Base-by-base conservation (phyloP, 1,284 basidiomycete species). In the Malassezia caprae region DNA sequence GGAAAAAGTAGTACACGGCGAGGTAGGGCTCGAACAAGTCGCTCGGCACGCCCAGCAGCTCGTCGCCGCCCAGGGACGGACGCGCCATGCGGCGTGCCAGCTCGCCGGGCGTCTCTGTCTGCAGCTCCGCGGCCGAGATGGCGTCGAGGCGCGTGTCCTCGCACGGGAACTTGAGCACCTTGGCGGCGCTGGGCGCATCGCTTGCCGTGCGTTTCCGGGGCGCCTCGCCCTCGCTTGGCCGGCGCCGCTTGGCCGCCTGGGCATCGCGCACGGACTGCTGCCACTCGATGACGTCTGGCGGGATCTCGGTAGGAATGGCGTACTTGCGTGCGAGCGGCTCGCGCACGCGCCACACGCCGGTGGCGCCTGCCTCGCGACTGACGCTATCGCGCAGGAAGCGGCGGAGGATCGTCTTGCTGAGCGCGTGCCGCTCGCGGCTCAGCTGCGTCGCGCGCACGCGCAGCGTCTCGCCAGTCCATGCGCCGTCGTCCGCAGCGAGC, bases 311-410 rank as follows among this genome's bases (percentile, higher is more conserved):
- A 56, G 86, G 83, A 19, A 98, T 84, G 7, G 84, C 85, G 75
- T 89, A 94, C 50, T 84, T 82, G 59, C 81, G 78, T 0, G 90
- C 90, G 50, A 96, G 85, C 11, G 80, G 77, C 4, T 83, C 82
- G 73, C 96, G 94, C 32, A 96, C 90, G 1, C 84, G 84, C 93
- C 93, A 98, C 3, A 93, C 90, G 0, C 88, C 88, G 30, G 87
- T 90, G 34, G 93, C 85, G 17, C 88, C 86, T 12, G 90, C 81
- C 59, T 93, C 90, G 45, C 93, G 84, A 64, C 86, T 83, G 3
- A 96, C 84, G 69, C 88, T 91, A 70, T 96, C 93, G 59, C 88
- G 85, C 48, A 98, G 86, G 77, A 93, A 96, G 34, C 90, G 86
- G 62, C 90, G 88, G 27, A 98, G 81, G 65, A 96, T 93, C 13